phyloP scores from a whole-genome alignment of 2,329 filamentous ascomycete species.

The Orbilia oligospora region DNA sequence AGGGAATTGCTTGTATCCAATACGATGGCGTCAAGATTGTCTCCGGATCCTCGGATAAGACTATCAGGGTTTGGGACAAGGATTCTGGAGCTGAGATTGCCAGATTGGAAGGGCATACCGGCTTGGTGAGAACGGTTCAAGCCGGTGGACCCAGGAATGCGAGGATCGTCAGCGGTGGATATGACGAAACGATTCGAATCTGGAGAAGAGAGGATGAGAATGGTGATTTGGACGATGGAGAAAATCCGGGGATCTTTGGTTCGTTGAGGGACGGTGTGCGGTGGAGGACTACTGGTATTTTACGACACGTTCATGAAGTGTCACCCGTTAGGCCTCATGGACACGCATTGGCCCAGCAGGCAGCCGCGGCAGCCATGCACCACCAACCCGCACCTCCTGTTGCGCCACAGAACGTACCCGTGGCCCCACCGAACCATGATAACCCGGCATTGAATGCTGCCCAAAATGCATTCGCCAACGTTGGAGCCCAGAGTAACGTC shows the following conservation, averaged over 20 bases:
- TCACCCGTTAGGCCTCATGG: constrained; percentile 20
- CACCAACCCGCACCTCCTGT: constrained; percentile 66
- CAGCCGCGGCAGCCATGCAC: constrained; percentile 52
- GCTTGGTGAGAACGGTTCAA: constrained; percentile 93
- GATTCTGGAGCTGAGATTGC: constrained; percentile 89
- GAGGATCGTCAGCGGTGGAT: constrained; percentile 96
- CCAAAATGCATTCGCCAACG: constrained; percentile 49
- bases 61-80: constrained; percentile 94
- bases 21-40: constrained; percentile 95
- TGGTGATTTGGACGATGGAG: constrained; percentile 85
- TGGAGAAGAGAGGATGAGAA: constrained; percentile 86
- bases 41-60: constrained; percentile 95
- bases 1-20: constrained; percentile 97
- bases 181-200: constrained; percentile 94
- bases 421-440: constrained; percentile 27
- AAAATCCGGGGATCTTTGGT: constrained; percentile 81
- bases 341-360: constrained; percentile 40
- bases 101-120: constrained; percentile 83
- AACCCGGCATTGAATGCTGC: constrained; percentile 52
- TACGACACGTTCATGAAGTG: constrained; percentile 62
- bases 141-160: constrained; percentile 81
- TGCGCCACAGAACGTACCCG: constrained; percentile 63
- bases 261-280: constrained; percentile 71
- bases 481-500: constrained; percentile 30
- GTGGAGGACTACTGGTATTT: constrained; percentile 63